Evolutionary conservation across 805 yeast species (phyloP), one percentile per base, ranked within the genome.

Genomic region (Candida sithepensis): DNA sequence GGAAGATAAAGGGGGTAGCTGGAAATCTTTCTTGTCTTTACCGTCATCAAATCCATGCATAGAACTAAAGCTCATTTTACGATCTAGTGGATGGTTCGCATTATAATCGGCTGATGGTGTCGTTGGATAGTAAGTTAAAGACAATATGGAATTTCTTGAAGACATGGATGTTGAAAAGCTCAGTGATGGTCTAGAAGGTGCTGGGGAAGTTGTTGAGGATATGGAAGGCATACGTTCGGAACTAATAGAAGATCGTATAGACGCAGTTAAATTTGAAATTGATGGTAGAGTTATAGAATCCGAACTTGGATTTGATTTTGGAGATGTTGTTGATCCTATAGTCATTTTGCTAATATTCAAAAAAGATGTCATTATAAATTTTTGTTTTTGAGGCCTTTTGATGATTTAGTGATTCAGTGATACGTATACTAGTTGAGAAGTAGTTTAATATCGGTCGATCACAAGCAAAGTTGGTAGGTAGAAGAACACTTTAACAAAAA

Each of bases 1-100:
- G 3, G 56, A 46, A 9, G 59, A 53, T 33, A 55, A 44, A 1
- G 59, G 59, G 13, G 59, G 59, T 12, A 55, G 48, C 14, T 55
- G 57, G 24, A 53, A 41, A 5, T 52, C 56, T 9, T 34, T 36
- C 24, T 39, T 48, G 16, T 42, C 49, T 26, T 30, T 44, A 5
- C 13, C 16, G 3, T 49, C 53, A 13, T 39, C 48, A 8, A 40
- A 14, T 33, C 41, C 8, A 8, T 42, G 19, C 3, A 30, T n/a
- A 19, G 47, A 41, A 26, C 37, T 14, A 28, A 48, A 30, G 18
- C 48, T 48, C 24, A 18, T 20, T 18, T 41, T 39, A 24, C 34
- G 44, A 23, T 33, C 30, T 19, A 26, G 13, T 22, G 33, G 24
- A 10, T 46, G 44, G 10, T 37, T 42, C 3, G 40, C 13, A 28